Evolutionary conservation across 2,329 filamentous ascomycete genomes (phyloP), one percentile per base, ranked within the genome.

Genomic region (Madurella mycetomatis): DNA sequence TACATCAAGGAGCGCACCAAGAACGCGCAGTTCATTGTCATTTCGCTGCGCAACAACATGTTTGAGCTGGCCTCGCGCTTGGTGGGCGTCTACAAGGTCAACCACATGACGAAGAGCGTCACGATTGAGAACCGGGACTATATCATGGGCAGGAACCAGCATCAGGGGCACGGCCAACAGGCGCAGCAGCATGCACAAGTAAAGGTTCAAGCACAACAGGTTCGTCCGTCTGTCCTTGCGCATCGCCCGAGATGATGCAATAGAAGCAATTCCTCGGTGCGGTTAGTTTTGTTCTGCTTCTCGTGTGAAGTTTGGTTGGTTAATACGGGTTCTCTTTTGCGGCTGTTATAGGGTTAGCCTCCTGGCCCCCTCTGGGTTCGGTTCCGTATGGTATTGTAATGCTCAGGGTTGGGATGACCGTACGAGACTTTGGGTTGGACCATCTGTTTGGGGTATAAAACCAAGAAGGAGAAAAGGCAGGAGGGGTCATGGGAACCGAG

Each of bases 1-100:
- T 99, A 99, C 71, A 99, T 99, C 80, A 97, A 96, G 76, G 94
- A 99, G 76, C 82, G 94, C 51, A 99, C 94, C 57, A 97, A 96
- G 80, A 99, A 99, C 73, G 95, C 94, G 1, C 94, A 99, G 69
- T 99, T 99, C 71, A 94, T 99, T 64, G 94, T 99, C 67, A 99
- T 99, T 68, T 96, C 91, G 15, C 78, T 99, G 66, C 82, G 94
- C 66, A 99, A 99, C 74, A 99, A 99, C 77, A 99, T 99, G 94
- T 99, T 99, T 72, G 94, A 99, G 78, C 84, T 99, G 60, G 92
- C 95, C n/a, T 85, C 90, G 54, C 83, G 95, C 53, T 81, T 99
- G 56, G 91, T 99, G 13, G 95, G 95, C 63, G 94, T 99, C 53
- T 99, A 99, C 79, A 99, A 99, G 79, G 94, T 99, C 70, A 97